Conservation (phyloP, 1,139 yeast genomes). For the Trichomonascaceae sp. region DNA sequence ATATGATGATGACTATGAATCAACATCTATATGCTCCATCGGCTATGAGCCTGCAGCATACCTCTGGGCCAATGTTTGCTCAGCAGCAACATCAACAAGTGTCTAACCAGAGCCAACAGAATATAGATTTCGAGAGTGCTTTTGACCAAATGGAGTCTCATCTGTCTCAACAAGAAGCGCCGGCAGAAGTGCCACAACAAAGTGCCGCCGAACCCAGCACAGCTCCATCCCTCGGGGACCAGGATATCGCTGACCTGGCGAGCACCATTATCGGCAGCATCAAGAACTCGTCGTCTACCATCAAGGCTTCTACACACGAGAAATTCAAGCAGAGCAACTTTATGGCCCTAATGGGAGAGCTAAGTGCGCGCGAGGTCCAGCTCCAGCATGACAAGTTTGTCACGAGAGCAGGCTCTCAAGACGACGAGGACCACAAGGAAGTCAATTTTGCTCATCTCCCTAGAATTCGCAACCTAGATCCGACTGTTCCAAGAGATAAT, state of each 20-base stretch:
- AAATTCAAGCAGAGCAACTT: slow-evolving; percentile 28
- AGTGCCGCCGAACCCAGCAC: too few relatives aligned
- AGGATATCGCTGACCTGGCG: too few relatives aligned
- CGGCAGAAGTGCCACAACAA: slow-evolving; percentile 3
- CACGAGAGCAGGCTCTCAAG: slow-evolving; percentile 11
- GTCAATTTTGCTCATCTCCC: slow-evolving; percentile 6
- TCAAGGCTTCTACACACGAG: slow-evolving; percentile 10
- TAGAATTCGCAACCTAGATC: not conserved
- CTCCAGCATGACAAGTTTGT: slow-evolving; percentile 25
- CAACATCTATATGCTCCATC: too few relatives aligned
- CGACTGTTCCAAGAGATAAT: too few relatives aligned
- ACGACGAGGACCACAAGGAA: slow-evolving; percentile 2
- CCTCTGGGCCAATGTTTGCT: slow-evolving; percentile 6
- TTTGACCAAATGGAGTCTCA: slow-evolving; percentile 16
- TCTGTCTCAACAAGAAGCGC: slow-evolving; percentile 1
- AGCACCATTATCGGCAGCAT: slow-evolving; percentile 15
- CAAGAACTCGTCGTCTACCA: slow-evolving; percentile 4
- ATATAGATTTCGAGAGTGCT: slow-evolving; percentile 17
- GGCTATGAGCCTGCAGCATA: too few relatives aligned
- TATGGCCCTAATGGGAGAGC: slow-evolving; percentile 27
- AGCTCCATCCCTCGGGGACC: too few relatives aligned
- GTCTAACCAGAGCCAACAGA: slow-evolving; percentile 12
- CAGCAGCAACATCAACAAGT: slow-evolving; percentile 17
- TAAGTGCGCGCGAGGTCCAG: slow-evolving; percentile 21
- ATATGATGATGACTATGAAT: too few relatives aligned